Evolutionary conservation across 257 asterid species (phyloP).

Genomic region (Solanum okadae): DNA sequence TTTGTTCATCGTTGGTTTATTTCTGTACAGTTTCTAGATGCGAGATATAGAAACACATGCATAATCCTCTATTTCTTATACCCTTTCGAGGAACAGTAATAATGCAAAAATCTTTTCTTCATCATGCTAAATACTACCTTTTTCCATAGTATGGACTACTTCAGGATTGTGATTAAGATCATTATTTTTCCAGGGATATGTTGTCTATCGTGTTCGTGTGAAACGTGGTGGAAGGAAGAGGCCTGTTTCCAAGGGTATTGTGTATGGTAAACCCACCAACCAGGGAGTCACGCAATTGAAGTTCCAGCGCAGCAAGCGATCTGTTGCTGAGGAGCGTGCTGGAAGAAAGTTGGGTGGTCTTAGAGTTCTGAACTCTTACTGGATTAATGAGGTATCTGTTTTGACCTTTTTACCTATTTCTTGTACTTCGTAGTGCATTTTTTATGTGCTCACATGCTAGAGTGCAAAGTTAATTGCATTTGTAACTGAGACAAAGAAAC

Average conservation of each 20-base stretch:
- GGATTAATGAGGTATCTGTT: background rate
- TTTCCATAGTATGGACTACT: background rate
- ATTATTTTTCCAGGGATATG: background rate
- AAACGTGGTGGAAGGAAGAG: constrained; percentile 1
- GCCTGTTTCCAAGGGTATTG: constrained; percentile 1
- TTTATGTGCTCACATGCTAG: background rate
- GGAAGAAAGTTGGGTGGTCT: constrained; percentile 1
- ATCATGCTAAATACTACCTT: background rate
- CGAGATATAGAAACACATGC: background rate
- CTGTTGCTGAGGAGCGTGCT: constrained; percentile 3
- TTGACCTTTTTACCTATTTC: background rate
- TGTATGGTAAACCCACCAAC: background rate
- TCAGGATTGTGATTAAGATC: background rate
- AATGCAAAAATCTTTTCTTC: background rate
- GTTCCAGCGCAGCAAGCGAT: background rate
- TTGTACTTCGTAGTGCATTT: background rate
- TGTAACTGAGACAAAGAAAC: background rate
- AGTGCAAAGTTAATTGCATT: too few relatives aligned
- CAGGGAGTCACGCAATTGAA: background rate
- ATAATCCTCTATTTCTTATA: background rate
- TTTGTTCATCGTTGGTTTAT: background rate
- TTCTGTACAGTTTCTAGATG: background rate
- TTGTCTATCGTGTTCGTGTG: background rate
- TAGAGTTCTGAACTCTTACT: background rate
- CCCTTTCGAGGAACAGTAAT: background rate